Conservation (phyloP, 2,329 filamentous ascomycete species). For the Penicillium sp. region DNA sequence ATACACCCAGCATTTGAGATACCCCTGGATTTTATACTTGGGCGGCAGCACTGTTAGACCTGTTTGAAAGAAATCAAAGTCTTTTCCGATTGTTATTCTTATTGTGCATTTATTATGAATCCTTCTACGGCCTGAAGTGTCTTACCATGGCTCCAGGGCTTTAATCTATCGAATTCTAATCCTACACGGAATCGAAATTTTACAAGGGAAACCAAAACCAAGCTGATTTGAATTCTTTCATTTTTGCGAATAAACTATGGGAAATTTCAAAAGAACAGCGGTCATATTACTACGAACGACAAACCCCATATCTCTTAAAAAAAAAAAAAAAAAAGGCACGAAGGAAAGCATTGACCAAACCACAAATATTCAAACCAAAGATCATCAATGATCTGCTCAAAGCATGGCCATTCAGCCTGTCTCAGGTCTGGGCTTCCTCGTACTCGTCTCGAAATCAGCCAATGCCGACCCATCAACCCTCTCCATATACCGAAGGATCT, state of each 20-base stretch:
- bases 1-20: slow-evolving; percentile 19
- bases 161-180: background rate
- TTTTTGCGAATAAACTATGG: background rate
- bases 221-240: background rate
- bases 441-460: background rate
- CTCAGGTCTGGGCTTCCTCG: background rate
- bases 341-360: background rate
- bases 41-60: slow-evolving; percentile 11
- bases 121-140: background rate
- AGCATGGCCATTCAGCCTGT: background rate
- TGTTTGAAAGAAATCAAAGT: background rate
- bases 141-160: background rate
- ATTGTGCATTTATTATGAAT: background rate
- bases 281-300: background rate
- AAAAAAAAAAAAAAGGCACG: background rate
- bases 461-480: background rate
- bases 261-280: background rate
- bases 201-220: too few species aligned
- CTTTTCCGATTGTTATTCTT: background rate
- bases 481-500: slow-evolving; percentile 4
- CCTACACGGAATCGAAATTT: too few species aligned
- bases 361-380: background rate
- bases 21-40: slow-evolving; percentile 18
- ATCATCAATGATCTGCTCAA: background rate
- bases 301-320: background rate